Percentiles rank a stretch among this genome's conserved stretches.
These are phyloP conservation scores for Pythium brassicae DNA, from an alignment of 352 stramenopile species.

Conservation along the genomic window DNA sequence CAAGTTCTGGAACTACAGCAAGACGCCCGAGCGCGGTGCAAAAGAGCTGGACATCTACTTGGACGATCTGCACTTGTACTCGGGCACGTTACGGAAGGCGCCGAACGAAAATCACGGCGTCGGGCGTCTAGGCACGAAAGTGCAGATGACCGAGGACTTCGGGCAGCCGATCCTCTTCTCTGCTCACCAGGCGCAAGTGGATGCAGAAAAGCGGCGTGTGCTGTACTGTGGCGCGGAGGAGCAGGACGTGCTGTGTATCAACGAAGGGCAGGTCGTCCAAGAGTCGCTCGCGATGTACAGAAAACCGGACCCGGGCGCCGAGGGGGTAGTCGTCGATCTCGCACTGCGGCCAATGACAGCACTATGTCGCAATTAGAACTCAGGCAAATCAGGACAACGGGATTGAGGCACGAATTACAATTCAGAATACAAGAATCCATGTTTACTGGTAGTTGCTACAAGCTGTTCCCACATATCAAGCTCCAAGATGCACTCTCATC, in stretches of 20 bases:
- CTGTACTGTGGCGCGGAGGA: conserved; percentile 72
- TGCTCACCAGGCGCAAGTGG: conserved; percentile 51
- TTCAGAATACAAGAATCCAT: too few species aligned
- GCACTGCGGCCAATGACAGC: conserved; percentile 58
- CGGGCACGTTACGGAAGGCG: conserved; percentile 50
- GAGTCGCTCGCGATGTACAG: conserved; percentile 80
- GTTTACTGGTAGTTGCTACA: too few species aligned
- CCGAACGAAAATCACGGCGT: conserved; percentile 19
- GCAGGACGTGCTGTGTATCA: conserved; percentile 88
- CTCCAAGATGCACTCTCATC: too few species aligned
- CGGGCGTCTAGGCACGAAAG: conserved; percentile 28
- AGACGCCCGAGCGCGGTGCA: conserved; percentile 78
- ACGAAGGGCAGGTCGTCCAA: conserved; percentile 85
- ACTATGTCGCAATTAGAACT: conserved; percentile 44
- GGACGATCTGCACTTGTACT: conserved; percentile 83
- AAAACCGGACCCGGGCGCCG: conserved; percentile 63
- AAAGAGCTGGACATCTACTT: conserved; percentile 84
- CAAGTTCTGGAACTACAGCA: conserved; percentile 90
- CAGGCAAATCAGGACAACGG: not conserved
- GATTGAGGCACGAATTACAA: not conserved
- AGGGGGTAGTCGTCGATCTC: conserved; percentile 76
- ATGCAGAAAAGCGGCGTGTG: conserved; percentile 58
- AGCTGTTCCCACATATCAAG: too few species aligned
- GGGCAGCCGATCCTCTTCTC: conserved; percentile 83
- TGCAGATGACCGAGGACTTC: conserved; percentile 60